Base-by-base conservation (phyloP, 2,329 filamentous ascomycete species). In the Colletotrichum sp. region DNA sequence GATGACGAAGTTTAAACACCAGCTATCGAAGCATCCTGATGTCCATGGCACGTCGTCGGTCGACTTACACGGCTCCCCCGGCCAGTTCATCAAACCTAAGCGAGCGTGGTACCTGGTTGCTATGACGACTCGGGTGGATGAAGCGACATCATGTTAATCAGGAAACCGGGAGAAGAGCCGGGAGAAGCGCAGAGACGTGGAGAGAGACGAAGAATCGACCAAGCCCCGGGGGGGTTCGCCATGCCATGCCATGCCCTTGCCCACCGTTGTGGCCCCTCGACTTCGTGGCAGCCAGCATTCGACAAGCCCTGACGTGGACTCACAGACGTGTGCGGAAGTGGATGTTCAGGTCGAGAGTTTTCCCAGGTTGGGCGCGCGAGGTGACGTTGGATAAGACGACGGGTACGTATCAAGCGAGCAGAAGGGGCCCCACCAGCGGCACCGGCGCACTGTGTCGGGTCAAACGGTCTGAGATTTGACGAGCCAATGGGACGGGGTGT, bases 381-480 rank as follows among this genome's bases (percentile, higher is more conserved):
- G 64, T 72, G 73, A 73, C 70, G 73, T 72, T 68, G 70, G 21
- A 75, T 30, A 39, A 60, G 28, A 39, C 10, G 34, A 52, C 68
- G 26, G 73, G 59, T 65, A 75, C 73, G 73, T 75, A 73, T 21
- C 69, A n/a, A 52, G 39, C 64, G 34, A 70, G 48, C 32, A 39
- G 52, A 24, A 57, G 32, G 57, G 5, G 55, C 28, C 57, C 73
- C 73, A 68, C 59, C 6, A 12, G 7, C 7, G n/a, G 21, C 7
- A 63, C 26, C 28, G 28, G 57, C 73, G 64, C 73, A 73, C 70
- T 75, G 73, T 75, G 70, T 65, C n/a, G 73, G 26, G 18, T 65
- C 43, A 65, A 69, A 73, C 70, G 59, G 73, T 30, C 39, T 39
- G 64, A 26, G 21, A 21, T 21, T 43, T 32, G n/a, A 48, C 30